Evolutionary conservation across 257 asterid species (phyloP).

Genomic region (Orobanche coerulescens): DNA sequence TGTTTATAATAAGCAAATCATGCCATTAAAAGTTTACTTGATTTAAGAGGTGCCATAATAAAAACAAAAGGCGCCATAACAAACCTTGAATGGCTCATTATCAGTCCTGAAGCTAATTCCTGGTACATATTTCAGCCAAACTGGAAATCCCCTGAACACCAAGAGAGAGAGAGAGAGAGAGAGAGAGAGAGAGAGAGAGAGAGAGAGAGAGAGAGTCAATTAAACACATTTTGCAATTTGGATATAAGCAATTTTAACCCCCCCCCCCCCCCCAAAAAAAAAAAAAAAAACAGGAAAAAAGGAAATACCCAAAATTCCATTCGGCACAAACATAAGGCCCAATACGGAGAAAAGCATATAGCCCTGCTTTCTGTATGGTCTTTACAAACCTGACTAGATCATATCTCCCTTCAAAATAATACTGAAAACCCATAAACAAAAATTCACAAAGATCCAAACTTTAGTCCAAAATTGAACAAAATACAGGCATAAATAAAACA

Average conservation of each 20-base stretch:
- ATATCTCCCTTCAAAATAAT: constrained; percentile 76
- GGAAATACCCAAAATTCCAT: constrained; percentile 82
- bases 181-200: neutral
- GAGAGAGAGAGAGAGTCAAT: neutral
- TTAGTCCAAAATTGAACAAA: constrained; percentile 12
- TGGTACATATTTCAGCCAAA: constrained; percentile 84
- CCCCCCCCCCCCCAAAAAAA: too few relatives aligned
- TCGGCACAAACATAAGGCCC: constrained; percentile 98
- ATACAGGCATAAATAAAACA: neutral
- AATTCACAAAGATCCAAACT: constrained; percentile 6
- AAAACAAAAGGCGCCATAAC: neutral
- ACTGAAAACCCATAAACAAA: constrained; percentile 41
- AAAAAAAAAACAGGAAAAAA: neutral
- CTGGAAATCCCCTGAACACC: constrained; percentile 76
- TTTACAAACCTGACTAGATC: constrained; percentile 78
- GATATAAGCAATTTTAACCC: too few relatives aligned
- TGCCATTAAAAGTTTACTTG: neutral
- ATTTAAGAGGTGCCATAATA: constrained; percentile 6
- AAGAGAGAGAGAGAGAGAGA: neutral
- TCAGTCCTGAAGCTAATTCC: constrained; percentile 91
- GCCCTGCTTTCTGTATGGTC: constrained; percentile 75
- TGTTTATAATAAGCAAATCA: neutral
- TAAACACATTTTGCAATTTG: constrained; percentile 8
- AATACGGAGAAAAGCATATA: constrained; percentile 72
- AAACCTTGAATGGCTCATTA: constrained; percentile 89